Percentiles rank a stretch among this genome's conserved stretches.
These are phyloP conservation scores for Metschnikowia arizonensis DNA, from an alignment of 805 yeast species.

Conservation along the genomic window DNA sequence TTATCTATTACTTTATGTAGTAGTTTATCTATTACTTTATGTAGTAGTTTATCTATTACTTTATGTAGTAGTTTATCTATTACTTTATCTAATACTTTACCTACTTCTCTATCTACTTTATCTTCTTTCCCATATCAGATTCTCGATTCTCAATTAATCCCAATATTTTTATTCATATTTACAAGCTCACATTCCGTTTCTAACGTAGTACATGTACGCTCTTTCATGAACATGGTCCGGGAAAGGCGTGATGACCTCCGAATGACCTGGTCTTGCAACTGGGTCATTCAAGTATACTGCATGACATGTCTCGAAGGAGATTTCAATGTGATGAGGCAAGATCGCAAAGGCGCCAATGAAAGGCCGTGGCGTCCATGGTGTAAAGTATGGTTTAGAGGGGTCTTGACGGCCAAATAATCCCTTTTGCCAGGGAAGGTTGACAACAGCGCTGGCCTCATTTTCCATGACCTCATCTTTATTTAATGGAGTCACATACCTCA, in stretches of 20 bases:
- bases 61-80: no score
- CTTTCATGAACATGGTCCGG: constrained; percentile 79
- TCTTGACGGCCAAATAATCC: constrained; percentile 75
- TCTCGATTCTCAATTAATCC: not conserved
- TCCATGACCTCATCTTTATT: constrained; percentile 46
- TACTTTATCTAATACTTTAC: no score
- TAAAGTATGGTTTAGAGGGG: constrained; percentile 77
- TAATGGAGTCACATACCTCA: constrained; percentile 33
- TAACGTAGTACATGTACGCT: constrained; percentile 89
- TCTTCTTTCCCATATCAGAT: no score
- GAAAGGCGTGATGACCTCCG: constrained; percentile 92
- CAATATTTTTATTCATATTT: constrained; percentile 8
- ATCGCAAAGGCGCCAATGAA: constrained; percentile 90
- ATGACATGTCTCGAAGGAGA: constrained; percentile 88
- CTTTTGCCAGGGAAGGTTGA: constrained; percentile 77
- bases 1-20: no score
- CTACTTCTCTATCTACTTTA: no score
- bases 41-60: no score
- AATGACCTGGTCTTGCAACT: constrained; percentile 93
- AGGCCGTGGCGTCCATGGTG: constrained; percentile 96
- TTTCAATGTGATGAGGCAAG: constrained; percentile 86
- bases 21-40: no score
- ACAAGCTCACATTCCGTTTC: constrained; percentile 52
- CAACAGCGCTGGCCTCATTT: constrained; percentile 46
- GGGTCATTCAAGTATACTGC: constrained; percentile 97